Conservation (phyloP, 345 rosid species). For the Rhodamnia argentea region DNA sequence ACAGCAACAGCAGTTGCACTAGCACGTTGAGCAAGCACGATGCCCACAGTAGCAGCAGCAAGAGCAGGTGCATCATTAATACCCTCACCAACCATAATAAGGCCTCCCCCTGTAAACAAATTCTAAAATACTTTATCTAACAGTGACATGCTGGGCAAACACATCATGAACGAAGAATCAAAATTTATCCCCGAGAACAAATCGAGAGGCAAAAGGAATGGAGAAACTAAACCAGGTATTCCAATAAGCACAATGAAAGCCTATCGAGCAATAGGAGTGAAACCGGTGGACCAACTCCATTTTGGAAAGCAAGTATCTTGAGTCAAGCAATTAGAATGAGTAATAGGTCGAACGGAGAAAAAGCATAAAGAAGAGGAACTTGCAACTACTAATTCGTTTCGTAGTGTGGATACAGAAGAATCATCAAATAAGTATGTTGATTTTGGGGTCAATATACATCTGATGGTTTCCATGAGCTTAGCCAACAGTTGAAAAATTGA, state of each 20-base stretch:
- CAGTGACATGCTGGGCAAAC: neutral
- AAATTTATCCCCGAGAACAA: neutral
- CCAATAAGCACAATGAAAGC: neutral
- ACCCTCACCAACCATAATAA: constrained; percentile 97
- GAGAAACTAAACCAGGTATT: neutral
- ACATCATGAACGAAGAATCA: neutral
- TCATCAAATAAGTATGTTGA: neutral
- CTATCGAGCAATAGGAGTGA: neutral
- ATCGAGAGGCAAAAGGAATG: neutral
- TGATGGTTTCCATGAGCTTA: neutral
- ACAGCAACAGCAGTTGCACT: constrained; percentile 96
- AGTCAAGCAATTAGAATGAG: neutral
- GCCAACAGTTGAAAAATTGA: neutral
- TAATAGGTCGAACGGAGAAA: neutral
- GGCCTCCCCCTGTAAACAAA: constrained; percentile 67
- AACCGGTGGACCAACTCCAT: neutral
- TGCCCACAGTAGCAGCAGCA: constrained; percentile 93
- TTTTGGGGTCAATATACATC: neutral
- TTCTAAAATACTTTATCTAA: neutral
- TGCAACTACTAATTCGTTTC: neutral
- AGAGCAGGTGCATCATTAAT: constrained; percentile 97
- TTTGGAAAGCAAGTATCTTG: neutral
- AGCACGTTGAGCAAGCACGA: constrained; percentile 94
- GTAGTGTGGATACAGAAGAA: neutral
- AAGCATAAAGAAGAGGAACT: neutral